These are phyloP conservation scores for Agapanthus africanus DNA, from an alignment of 106 monocot genomes.

Conservation along the genomic window DNA sequence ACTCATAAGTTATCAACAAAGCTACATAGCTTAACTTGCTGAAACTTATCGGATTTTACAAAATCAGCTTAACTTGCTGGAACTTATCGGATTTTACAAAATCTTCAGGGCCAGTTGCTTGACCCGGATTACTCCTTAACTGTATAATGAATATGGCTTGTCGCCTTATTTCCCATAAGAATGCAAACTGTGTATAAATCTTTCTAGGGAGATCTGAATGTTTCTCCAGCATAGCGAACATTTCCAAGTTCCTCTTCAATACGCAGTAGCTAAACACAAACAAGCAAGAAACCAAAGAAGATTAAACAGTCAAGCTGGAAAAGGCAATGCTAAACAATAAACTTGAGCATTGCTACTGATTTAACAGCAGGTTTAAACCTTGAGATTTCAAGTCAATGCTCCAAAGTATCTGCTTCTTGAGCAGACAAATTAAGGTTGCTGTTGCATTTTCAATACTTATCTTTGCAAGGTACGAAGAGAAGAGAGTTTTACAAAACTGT, in stretches of 20 bases:
- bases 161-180: slow-evolving; percentile 8
- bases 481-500: too few relatives aligned
- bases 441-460: too few relatives aligned
- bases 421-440: too few relatives aligned
- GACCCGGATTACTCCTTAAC: not conserved
- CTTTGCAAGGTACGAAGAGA: too few relatives aligned
- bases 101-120: slow-evolving; percentile 2
- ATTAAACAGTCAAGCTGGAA: slow-evolving; percentile 1
- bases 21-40: not conserved
- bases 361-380: too few relatives aligned
- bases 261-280: slow-evolving; percentile 52
- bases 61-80: too few relatives aligned
- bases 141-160: not conserved
- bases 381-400: too few relatives aligned
- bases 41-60: too few relatives aligned
- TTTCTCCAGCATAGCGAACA: slow-evolving; percentile 82
- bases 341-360: too few relatives aligned
- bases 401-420: too few relatives aligned
- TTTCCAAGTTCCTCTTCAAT: slow-evolving; percentile 86
- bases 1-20: not conserved
- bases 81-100: slow-evolving; percentile 4
- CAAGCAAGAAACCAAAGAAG: not conserved
- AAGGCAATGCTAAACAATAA: too few relatives aligned
- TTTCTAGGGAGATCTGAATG: slow-evolving; percentile 60
- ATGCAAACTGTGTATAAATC: not conserved